Conservation (phyloP, 139 green algal genomes). For the Nannochloris sp. region DNA sequence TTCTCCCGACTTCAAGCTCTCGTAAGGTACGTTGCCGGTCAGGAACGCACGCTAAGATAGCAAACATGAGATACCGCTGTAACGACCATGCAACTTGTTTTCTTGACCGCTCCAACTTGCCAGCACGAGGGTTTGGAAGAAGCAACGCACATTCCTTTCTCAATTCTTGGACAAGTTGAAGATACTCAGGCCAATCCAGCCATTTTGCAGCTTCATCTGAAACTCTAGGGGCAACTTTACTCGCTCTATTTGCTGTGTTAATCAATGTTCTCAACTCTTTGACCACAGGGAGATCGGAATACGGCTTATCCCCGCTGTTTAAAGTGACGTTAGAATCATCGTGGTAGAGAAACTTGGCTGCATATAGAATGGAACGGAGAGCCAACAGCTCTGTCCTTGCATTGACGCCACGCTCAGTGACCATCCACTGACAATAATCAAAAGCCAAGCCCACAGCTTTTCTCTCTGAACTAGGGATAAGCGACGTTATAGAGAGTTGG, state of each 20-base stretch:
- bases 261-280: constrained; percentile 43
- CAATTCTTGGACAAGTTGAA: constrained; percentile 13
- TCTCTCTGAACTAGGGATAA: constrained; percentile 28
- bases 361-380: constrained; percentile 14
- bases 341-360: constrained; percentile 55
- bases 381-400: constrained; percentile 26
- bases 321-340: constrained; percentile 18
- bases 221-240: constrained; percentile 4
- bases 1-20: constrained; percentile 59
- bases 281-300: constrained; percentile 42
- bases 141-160: neutral
- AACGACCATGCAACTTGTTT: constrained; percentile 17
- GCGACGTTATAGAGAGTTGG: constrained; percentile 15
- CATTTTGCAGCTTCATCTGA: constrained; percentile 43
- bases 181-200: constrained; percentile 60
- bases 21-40: constrained; percentile 66
- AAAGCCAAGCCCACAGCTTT: constrained; percentile 31
- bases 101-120: neutral
- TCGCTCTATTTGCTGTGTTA: constrained; percentile 11
- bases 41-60: constrained; percentile 60
- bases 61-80: constrained; percentile 66
- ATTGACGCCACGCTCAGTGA: constrained; percentile 15
- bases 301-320: constrained; percentile 32
- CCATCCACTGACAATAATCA: constrained; percentile 52
- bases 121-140: neutral